Percentiles rank a stretch among this genome's conserved stretches.
phyloP scores from a whole-genome alignment of 1,139 yeast species.

The Hemisphaericaspora subhashii region DNA sequence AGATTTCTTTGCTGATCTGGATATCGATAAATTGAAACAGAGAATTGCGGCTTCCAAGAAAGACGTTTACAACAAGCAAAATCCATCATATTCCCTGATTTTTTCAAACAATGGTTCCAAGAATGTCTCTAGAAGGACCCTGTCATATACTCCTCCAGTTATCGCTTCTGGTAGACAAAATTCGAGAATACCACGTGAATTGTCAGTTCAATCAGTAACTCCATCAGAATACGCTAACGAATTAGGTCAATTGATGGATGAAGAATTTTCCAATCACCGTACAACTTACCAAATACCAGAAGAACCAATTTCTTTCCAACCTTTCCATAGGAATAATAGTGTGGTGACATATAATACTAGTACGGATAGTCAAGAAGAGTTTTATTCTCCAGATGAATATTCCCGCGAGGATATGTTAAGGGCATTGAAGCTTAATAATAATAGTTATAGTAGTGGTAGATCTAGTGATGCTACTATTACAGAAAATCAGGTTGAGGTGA shows the following conservation, averaged over 20 bases:
- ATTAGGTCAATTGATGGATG: slow-evolving; percentile 31
- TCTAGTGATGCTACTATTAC: slow-evolving; percentile 39
- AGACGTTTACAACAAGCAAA: no score
- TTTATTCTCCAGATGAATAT: slow-evolving; percentile 32
- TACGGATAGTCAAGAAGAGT: slow-evolving; percentile 26
- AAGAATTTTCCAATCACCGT: slow-evolving; percentile 17
- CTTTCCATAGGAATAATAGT: slow-evolving; percentile 12
- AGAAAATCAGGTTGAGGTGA: slow-evolving; percentile 15
- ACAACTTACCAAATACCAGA: background rate
- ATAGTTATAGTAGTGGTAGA: slow-evolving; percentile 7
- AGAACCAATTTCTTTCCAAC: background rate
- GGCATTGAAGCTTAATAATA: background rate
- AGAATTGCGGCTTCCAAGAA: background rate
- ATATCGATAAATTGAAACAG: slow-evolving; percentile 1
- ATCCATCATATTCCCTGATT: slow-evolving; percentile 7
- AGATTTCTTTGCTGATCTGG: background rate
- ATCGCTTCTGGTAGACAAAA: no score
- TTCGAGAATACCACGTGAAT: slow-evolving; percentile 18
- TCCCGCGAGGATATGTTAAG: slow-evolving; percentile 4
- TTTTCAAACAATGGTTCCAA: slow-evolving; percentile 2
- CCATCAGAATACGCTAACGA: slow-evolving; percentile 32
- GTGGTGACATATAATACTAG: slow-evolving; percentile 17
- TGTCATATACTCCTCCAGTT: no score
- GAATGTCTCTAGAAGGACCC: background rate
- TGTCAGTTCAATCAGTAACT: slow-evolving; percentile 28